Base-by-base conservation (phyloP, 306 rosid species). In the Cucumis melo region DNA sequence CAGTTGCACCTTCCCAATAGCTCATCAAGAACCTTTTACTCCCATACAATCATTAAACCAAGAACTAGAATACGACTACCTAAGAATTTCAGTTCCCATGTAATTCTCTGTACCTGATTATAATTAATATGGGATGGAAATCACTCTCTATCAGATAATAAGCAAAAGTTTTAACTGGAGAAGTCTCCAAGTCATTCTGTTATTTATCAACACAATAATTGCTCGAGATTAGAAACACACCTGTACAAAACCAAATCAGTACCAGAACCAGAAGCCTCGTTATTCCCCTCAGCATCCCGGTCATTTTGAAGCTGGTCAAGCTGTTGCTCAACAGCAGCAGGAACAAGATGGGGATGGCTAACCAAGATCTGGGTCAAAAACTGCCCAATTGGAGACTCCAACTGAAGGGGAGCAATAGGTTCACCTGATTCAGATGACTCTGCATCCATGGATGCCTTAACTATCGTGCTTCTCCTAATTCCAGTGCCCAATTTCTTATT, bases 241-340 rank as follows among this genome's bases (percentile, higher is more conserved):
- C 97, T 89, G 91, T 89, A 86, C 77, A 95, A 84, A 79, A 90
- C 89, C 16, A 95, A 80, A 80, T 95, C 93, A 1, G 99, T 95
- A 84, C 82, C 86, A 0, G 88, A 21, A 53, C 88, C 78, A 27
- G 96, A 79, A 58, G 92, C 88, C 55, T 88, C 89, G 58, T 83
- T 85, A 21, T 83, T 87, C 67, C 87, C 82, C 70, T 86, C 92
- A 20, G 93, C 84, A 53, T 92, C 96, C 20, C 96, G 99, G 34
- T 92, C 98, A 27, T 85, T 87, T 82, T 89, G 98, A 54, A 95
- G 99, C 82, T 84, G 97, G 58, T 87, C 86, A 67, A 95, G 99
- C 87, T 92, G 99, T 80, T 92, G 88, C 76, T 95, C 99, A 24
- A 90, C 91, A 6, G 98, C 98, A 75, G 97, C 97, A 72, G 98